Evolutionary conservation across 23 red algal genomes (phyloP).

Genomic region (Gracilariopsis chorda): DNA sequence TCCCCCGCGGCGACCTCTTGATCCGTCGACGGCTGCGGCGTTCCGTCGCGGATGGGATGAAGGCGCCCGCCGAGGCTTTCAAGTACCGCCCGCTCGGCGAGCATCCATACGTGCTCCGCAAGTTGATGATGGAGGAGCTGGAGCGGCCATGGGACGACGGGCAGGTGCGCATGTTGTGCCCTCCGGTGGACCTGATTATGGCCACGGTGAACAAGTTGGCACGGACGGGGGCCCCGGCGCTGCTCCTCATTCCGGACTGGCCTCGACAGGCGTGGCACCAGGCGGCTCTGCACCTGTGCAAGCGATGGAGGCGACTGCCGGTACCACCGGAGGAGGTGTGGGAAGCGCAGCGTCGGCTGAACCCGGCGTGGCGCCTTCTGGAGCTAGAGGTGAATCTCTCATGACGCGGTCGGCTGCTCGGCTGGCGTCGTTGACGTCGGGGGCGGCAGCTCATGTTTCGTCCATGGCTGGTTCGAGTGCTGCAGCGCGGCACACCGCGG

Average conservation of each 20-base stretch:
- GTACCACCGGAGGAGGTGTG: not conserved
- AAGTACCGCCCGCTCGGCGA: not conserved
- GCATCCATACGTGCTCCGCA: not conserved
- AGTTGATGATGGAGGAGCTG: too few relatives aligned
- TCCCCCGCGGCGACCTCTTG: not conserved
- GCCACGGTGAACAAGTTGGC: constrained; percentile 10
- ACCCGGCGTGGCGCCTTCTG: not conserved
- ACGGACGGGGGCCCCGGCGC: not conserved
- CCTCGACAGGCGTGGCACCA: not conserved
- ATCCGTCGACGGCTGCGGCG: constrained; percentile 20
- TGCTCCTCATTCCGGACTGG: constrained; percentile 19
- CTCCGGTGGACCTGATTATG: constrained; percentile 10
- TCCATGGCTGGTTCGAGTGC: not conserved
- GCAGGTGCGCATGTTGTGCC: not conserved
- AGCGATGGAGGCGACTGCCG: not conserved
- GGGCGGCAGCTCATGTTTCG: not conserved
- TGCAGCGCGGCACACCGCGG: not conserved
- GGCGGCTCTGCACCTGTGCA: not conserved
- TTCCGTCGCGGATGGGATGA: constrained; percentile 26
- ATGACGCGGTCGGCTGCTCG: not conserved
- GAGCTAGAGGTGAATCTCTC: not conserved
- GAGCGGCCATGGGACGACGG: too few relatives aligned
- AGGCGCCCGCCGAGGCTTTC: not conserved
- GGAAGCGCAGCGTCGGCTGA: not conserved
- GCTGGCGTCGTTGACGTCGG: not conserved